phyloP scores from a whole-genome alignment of 192 early-diverging fungal genomes.

The Entophlyctis helioformis region DNA sequence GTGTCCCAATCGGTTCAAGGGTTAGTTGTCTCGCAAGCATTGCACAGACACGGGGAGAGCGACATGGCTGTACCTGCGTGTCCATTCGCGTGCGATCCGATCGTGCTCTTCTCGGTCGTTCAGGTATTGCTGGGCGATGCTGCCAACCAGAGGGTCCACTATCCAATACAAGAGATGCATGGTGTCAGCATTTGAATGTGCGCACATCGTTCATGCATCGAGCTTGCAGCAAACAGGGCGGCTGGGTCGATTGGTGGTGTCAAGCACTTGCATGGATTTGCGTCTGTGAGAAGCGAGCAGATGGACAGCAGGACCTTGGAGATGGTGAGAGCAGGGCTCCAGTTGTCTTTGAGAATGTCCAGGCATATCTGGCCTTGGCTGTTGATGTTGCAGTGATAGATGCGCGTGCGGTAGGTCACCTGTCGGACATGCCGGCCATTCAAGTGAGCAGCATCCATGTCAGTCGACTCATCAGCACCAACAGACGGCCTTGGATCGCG shows the following conservation, averaged over 20 bases:
- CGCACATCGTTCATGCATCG: not conserved
- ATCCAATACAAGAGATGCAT: too few relatives aligned
- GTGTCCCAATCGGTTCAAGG: too few relatives aligned
- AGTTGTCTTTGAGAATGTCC: conserved; percentile 95
- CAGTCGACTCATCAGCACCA: not conserved
- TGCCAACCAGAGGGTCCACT: conserved; percentile 86
- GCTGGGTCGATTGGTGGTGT: not conserved
- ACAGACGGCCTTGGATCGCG: not conserved
- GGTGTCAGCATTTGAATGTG: not conserved
- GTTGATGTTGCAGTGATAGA: conserved; percentile 98
- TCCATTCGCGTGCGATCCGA: conserved; percentile 82
- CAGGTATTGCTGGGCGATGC: conserved; percentile 83
- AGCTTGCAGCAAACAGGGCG: not conserved
- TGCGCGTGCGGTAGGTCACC: conserved; percentile 82
- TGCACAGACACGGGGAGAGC: too few relatives aligned
- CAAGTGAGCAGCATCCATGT: not conserved
- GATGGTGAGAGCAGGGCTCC: conserved; percentile 91
- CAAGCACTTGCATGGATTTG: conserved; percentile 69
- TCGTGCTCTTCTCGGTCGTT: conserved; percentile 80
- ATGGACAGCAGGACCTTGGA: conserved; percentile 93
- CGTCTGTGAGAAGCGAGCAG: conserved; percentile 84
- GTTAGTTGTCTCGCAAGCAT: too few relatives aligned
- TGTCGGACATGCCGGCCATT: conserved; percentile 4
- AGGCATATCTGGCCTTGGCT: conserved; percentile 83
- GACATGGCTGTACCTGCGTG: too few relatives aligned